Percentiles rank a stretch among this genome's conserved stretches.
Evolutionary conservation across 768 basidiomycete genomes (phyloP).

Genomic region (Mycena latifolia): DNA sequence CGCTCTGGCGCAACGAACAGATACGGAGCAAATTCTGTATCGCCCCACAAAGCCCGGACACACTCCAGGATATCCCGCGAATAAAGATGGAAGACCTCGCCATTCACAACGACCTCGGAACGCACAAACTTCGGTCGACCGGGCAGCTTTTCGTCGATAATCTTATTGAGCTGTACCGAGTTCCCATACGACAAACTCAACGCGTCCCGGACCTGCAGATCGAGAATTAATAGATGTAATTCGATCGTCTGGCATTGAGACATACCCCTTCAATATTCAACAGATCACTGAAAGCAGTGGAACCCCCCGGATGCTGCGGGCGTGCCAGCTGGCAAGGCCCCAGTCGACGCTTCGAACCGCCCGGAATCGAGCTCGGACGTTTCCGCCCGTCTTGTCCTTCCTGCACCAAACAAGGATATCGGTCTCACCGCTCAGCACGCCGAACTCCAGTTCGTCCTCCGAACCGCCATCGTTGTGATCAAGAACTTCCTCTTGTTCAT

Average conservation of each 20-base stretch:
- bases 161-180: not conserved
- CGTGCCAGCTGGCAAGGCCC: too few relatives aligned
- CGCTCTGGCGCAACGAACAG: slow-evolving; percentile 44
- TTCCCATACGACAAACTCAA: not conserved
- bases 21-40: slow-evolving; percentile 41
- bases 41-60: slow-evolving; percentile 42
- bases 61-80: slow-evolving; percentile 45
- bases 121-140: slow-evolving; percentile 31
- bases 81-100: slow-evolving; percentile 41
- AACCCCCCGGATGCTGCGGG: not conserved
- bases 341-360: not conserved
- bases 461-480: not conserved
- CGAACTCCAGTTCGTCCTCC: slow-evolving; percentile 1
- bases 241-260: not conserved
- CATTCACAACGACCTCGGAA: slow-evolving; percentile 35
- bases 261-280: not conserved
- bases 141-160: not conserved
- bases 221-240: too few relatives aligned
- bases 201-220: not conserved
- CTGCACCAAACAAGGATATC: slow-evolving; percentile 5
- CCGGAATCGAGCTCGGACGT: not conserved
- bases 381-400: not conserved
- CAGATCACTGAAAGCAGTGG: not conserved
- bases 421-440: slow-evolving; percentile 1
- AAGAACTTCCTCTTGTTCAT: not conserved